Evolutionary conservation across 345 rosid species (phyloP).

Genomic region (Camelina laxa): DNA sequence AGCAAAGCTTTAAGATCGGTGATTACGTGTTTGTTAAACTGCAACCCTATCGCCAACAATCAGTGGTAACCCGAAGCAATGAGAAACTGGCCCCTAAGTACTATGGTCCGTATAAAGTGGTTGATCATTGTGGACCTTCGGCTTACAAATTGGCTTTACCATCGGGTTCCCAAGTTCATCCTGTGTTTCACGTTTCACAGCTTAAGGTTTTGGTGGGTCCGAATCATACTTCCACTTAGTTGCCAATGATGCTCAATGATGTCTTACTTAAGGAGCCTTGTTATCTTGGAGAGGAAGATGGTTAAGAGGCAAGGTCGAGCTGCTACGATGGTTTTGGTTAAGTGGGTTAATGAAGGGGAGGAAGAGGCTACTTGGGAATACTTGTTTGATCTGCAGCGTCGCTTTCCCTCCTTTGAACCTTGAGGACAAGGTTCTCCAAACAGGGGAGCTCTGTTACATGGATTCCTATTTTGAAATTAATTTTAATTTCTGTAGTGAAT

Average conservation of each 20-base stretch:
- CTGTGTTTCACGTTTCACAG: neutral
- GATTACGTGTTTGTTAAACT: neutral
- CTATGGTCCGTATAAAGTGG: neutral
- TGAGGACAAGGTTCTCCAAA: no score
- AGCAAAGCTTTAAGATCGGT: fast-evolving
- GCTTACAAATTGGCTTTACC: neutral
- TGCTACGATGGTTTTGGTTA: neutral
- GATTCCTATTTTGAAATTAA: no score
- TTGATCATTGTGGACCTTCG: neutral
- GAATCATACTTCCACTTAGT: neutral
- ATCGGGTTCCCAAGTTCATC: neutral
- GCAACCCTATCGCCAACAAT: neutral
- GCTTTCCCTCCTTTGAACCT: no score
- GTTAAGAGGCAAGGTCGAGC: neutral
- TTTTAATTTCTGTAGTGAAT: no score
- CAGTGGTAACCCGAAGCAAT: neutral
- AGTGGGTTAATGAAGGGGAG: neutral
- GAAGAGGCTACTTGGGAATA: no score
- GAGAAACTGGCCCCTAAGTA: neutral
- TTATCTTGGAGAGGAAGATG: neutral
- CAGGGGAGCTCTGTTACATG: no score
- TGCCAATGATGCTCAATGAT: neutral
- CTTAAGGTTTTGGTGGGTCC: neutral
- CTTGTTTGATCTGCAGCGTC: no score
- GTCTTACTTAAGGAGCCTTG: neutral